Conservation (phyloP, 2,329 filamentous ascomycete species). For the Lecanicillium sp. region DNA sequence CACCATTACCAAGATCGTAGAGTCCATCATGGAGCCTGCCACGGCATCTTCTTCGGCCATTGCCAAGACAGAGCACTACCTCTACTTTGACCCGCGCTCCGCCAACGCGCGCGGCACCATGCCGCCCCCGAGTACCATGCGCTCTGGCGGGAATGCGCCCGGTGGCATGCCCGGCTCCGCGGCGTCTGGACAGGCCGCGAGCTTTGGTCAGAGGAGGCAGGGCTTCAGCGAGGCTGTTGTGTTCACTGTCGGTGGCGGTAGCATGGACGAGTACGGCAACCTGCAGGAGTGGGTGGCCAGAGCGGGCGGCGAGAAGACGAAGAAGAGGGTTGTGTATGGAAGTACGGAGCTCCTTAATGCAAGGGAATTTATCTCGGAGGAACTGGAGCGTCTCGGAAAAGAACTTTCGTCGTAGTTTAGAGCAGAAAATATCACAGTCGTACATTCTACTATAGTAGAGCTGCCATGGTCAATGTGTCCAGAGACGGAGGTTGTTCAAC, state of each 20-base stretch:
- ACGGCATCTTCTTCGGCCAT: constrained; percentile 87
- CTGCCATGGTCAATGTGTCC: too few relatives aligned
- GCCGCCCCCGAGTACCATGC: constrained; percentile 65
- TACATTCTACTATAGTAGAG: too few relatives aligned
- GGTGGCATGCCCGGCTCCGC: constrained; percentile 46
- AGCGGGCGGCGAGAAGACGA: constrained; percentile 59
- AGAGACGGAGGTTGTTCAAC: too few relatives aligned
- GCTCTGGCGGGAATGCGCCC: constrained; percentile 38
- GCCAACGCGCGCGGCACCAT: constrained; percentile 89
- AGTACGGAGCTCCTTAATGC: constrained; percentile 79
- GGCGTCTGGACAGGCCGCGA: constrained; percentile 63
- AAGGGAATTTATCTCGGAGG: constrained; percentile 57
- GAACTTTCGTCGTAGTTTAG: constrained; percentile 43
- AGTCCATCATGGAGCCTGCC: constrained; percentile 94
- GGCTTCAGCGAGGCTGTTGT: constrained; percentile 87
- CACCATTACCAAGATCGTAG: constrained; percentile 95
- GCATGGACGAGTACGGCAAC: constrained; percentile 98
- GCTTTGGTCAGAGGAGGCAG: constrained; percentile 84
- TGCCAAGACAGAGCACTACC: constrained; percentile 90
- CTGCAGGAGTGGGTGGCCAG: constrained; percentile 91
- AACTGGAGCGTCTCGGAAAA: constrained; percentile 56
- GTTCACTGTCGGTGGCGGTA: constrained; percentile 93
- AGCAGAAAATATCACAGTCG: too few relatives aligned
- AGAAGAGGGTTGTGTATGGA: constrained; percentile 85
- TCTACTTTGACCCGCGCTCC: constrained; percentile 94